Conservation (phyloP, 1,284 basidiomycete genomes). For the Puccinia coronata region DNA sequence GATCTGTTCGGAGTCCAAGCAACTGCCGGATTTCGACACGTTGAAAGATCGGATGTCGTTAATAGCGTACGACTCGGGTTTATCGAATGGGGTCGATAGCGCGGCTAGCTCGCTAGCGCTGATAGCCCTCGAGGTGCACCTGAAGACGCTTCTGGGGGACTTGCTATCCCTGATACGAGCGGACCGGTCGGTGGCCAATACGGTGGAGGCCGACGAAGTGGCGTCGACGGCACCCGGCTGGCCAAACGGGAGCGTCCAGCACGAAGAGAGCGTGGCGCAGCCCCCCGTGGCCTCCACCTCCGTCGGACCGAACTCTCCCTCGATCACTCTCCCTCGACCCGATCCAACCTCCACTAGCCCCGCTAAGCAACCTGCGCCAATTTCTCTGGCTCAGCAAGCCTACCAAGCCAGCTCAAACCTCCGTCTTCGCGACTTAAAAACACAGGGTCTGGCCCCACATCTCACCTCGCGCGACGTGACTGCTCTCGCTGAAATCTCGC, state of each 20-base stretch:
- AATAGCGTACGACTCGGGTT: slow-evolving; percentile 59
- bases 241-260: not conserved
- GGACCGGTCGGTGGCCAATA: slow-evolving; percentile 20
- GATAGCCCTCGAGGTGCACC: slow-evolving; percentile 57
- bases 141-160: slow-evolving; percentile 39
- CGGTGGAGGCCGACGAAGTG: not conserved
- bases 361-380: not conserved
- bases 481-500: slow-evolving; percentile 41
- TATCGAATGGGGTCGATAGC: slow-evolving; percentile 57
- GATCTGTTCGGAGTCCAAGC: slow-evolving; percentile 59
- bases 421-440: slow-evolving; percentile 39
- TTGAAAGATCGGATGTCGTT: slow-evolving; percentile 60
- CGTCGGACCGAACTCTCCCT: not conserved
- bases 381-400: slow-evolving; percentile 25
- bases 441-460: slow-evolving; percentile 36
- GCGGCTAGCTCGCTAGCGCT: slow-evolving; percentile 58
- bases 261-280: not conserved
- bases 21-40: slow-evolving; percentile 59
- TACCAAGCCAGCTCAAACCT: slow-evolving; percentile 31
- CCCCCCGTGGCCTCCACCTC: not conserved
- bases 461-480: slow-evolving; percentile 34
- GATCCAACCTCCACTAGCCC: slow-evolving; percentile 14
- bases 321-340: not conserved
- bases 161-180: slow-evolving; percentile 36
- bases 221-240: not conserved